phyloP scores from a whole-genome alignment of 1,284 basidiomycete species.

The Puccinia novopanici region DNA sequence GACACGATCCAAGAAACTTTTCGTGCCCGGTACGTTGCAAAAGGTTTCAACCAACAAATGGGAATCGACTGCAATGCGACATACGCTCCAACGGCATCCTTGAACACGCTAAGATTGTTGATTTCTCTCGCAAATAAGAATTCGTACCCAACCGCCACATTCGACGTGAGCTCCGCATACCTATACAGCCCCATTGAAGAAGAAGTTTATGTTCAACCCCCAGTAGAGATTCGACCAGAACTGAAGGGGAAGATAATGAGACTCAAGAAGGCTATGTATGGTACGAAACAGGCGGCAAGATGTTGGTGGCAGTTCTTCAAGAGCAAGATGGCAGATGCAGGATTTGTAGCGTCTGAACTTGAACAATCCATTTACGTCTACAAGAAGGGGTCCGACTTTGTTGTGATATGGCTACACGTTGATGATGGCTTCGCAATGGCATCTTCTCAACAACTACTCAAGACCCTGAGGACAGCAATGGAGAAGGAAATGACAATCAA shows the following conservation, averaged over 20 bases:
- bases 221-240: no score
- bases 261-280: no score
- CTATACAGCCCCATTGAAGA: conserved; percentile 30
- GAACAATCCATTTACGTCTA: neutral
- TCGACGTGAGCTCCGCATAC: conserved; percentile 31
- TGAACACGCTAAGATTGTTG: neutral
- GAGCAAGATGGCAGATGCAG: neutral
- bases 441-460: neutral
- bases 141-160: neutral
- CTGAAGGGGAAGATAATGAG: no score
- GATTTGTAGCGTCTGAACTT: neutral
- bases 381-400: no score
- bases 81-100: conserved; percentile 5
- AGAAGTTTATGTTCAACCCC: no score
- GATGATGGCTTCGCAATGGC: conserved; percentile 4
- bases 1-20: neutral
- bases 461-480: neutral
- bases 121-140: neutral
- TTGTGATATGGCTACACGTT: conserved; percentile 14
- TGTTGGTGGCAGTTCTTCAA: no score
- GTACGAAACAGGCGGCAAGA: no score
- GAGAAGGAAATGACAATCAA: neutral
- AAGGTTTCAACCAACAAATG: conserved; percentile 19
- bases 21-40: conserved; percentile 9
- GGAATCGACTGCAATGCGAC: conserved; percentile 9